Evolutionary conservation across 139 green algal species (phyloP).

Genomic region (Penium margaritaceum): DNA sequence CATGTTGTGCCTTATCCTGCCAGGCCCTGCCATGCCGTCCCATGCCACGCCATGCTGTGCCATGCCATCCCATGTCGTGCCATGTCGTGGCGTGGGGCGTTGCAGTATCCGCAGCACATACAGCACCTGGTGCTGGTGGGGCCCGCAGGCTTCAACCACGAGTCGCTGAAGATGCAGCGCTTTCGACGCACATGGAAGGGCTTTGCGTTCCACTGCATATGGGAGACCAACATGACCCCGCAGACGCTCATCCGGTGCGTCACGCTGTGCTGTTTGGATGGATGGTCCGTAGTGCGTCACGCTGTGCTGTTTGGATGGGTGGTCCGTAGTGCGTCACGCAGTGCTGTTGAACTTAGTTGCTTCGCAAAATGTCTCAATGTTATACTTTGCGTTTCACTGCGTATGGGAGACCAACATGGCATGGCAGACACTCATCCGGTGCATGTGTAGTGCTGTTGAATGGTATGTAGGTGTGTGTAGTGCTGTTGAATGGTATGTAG

Average conservation of each 20-base stretch:
- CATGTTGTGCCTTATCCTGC: too few relatives aligned
- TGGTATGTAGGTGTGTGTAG: too few relatives aligned
- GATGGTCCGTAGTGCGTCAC: too few relatives aligned
- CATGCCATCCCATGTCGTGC: neutral
- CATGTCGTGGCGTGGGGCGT: neutral
- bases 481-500: too few relatives aligned
- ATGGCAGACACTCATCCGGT: neutral
- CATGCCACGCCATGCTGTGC: neutral
- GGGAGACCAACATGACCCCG: constrained; percentile 39
- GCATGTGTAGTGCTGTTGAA: too few relatives aligned
- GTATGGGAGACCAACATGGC: neutral
- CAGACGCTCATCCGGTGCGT: constrained; percentile 41
- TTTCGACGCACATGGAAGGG: constrained; percentile 34
- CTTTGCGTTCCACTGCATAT: constrained; percentile 22
- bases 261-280: too few relatives aligned
- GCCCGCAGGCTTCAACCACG: constrained; percentile 29
- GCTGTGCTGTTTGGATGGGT: too few relatives aligned
- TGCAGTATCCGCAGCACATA: constrained; percentile 43
- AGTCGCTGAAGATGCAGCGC: neutral
- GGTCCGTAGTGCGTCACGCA: too few relatives aligned
- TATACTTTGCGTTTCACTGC: neutral
- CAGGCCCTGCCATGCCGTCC: constrained; percentile 26
- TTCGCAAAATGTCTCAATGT: too few relatives aligned
- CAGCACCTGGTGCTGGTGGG: constrained; percentile 46
- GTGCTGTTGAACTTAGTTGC: too few relatives aligned